Evolutionary conservation across 495 filamentous ascomycete species (phyloP).

Genomic region (Penicillium maclennaniae): DNA sequence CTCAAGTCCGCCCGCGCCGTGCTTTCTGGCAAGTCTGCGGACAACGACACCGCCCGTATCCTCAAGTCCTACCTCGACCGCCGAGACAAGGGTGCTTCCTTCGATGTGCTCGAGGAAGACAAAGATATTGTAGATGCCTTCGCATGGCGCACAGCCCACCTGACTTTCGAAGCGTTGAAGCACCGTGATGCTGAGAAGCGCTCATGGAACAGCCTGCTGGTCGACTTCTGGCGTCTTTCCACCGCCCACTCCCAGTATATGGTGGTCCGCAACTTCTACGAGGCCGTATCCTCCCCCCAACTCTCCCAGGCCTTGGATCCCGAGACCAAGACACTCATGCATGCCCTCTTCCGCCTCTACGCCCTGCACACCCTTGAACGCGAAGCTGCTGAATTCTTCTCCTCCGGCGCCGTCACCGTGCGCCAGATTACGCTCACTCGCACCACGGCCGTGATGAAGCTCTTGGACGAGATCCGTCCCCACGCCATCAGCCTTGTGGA

Average conservation of each 20-base stretch:
- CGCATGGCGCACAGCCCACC: slow-evolving; percentile 65
- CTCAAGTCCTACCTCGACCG: slow-evolving; percentile 56
- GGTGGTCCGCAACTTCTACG: slow-evolving; percentile 68
- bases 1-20: slow-evolving; percentile 63
- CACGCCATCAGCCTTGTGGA: slow-evolving; percentile 65
- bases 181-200: slow-evolving; percentile 66
- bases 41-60: slow-evolving; percentile 57
- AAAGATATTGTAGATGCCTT: slow-evolving; percentile 63
- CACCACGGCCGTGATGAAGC: slow-evolving; percentile 57
- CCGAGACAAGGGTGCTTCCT: slow-evolving; percentile 62
- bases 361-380: slow-evolving; percentile 62
- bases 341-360: slow-evolving; percentile 63
- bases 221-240: slow-evolving; percentile 68
- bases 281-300: slow-evolving; percentile 52
- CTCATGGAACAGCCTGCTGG: slow-evolving; percentile 66
- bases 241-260: slow-evolving; percentile 68
- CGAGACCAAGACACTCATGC: slow-evolving; percentile 49
- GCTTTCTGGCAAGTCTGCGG: slow-evolving; percentile 48
- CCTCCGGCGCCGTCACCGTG: slow-evolving; percentile 57
- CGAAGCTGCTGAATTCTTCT: slow-evolving; percentile 64
- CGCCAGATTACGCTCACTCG: slow-evolving; percentile 61
- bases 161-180: slow-evolving; percentile 68
- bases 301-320: slow-evolving; percentile 45
- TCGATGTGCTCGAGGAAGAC: slow-evolving; percentile 61
- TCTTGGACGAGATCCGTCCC: slow-evolving; percentile 63